A percentile compares a stretch with the other conserved stretches of the same genome.
Conservation (phyloP, 805 yeast genomes). For the Priceomyces carsonii region DNA sequence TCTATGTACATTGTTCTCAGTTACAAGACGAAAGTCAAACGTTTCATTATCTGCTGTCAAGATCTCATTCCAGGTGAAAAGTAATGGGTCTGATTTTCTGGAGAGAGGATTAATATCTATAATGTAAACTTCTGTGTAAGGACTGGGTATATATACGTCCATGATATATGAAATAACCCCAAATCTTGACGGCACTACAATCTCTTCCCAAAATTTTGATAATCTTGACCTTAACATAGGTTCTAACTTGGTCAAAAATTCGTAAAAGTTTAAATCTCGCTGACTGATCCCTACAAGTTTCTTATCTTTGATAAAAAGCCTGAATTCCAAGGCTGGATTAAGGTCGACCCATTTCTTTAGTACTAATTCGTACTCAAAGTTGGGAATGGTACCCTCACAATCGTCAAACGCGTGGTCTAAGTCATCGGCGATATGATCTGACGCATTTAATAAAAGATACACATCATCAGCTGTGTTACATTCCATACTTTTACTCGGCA, state of each 20-base stretch:
- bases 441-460: conserved; percentile 78
- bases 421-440: conserved; percentile 87
- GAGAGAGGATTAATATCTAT: conserved; percentile 88
- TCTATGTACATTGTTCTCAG: conserved; percentile 67
- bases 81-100: conserved; percentile 71
- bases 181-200: conserved; percentile 22
- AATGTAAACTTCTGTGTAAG: conserved; percentile 62
- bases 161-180: conserved; percentile 51
- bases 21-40: conserved; percentile 65
- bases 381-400: conserved; percentile 20
- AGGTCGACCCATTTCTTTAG: conserved; percentile 79
- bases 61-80: conserved; percentile 86
- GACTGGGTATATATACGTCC: conserved; percentile 83
- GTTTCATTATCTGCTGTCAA: conserved; percentile 28
- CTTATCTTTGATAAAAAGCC: conserved; percentile 74
- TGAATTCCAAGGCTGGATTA: conserved; percentile 89
- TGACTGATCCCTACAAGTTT: conserved; percentile 75
- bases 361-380: conserved; percentile 59
- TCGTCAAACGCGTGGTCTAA: conserved; percentile 69
- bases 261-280: conserved; percentile 82
- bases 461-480: conserved; percentile 75
- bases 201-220: conserved; percentile 52
- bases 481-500: conserved; percentile 71
- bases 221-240: conserved; percentile 50
- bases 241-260: conserved; percentile 57